These are phyloP conservation scores for Schwanniomyces yamadae DNA, from an alignment of 805 yeast genomes.

Conservation along the genomic window DNA sequence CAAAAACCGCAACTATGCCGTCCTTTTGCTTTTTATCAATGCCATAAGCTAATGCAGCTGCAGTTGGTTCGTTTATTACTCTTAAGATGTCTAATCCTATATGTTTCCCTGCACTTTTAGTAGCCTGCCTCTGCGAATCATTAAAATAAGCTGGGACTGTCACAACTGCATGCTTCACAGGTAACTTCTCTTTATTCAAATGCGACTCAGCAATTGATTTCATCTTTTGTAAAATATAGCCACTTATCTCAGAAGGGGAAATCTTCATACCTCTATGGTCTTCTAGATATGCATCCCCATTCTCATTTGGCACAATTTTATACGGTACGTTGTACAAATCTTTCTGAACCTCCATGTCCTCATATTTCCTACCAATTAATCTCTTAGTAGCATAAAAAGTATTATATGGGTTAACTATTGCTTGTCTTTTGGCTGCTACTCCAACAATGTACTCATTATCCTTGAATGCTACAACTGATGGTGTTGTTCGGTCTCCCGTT, in stretches of 20 bases:
- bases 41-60: conserved; percentile 83
- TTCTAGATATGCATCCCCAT: conserved; percentile 71
- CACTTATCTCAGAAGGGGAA: conserved; percentile 74
- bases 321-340: conserved; percentile 66
- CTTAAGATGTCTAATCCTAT: conserved; percentile 76
- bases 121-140: conserved; percentile 76
- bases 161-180: conserved; percentile 69
- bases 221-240: conserved; percentile 62
- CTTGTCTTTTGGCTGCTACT: conserved; percentile 73
- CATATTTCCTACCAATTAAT: conserved; percentile 69
- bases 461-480: conserved; percentile 68
- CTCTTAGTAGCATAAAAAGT: conserved; percentile 83
- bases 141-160: conserved; percentile 86
- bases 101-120: conserved; percentile 73
- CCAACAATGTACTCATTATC: conserved; percentile 55
- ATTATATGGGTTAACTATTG: conserved; percentile 69
- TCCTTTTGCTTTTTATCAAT: conserved; percentile 53
- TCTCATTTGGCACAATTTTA: conserved; percentile 53
- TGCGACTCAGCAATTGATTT: conserved; percentile 62
- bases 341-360: conserved; percentile 67
- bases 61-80: conserved; percentile 82
- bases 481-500: conserved; percentile 78
- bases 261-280: conserved; percentile 44
- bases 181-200: conserved; percentile 23
- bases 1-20: conserved; percentile 61